These are phyloP conservation scores for Celoporthe dispersa DNA, from an alignment of 2,329 filamentous ascomycete genomes.

Conservation along the genomic window DNA sequence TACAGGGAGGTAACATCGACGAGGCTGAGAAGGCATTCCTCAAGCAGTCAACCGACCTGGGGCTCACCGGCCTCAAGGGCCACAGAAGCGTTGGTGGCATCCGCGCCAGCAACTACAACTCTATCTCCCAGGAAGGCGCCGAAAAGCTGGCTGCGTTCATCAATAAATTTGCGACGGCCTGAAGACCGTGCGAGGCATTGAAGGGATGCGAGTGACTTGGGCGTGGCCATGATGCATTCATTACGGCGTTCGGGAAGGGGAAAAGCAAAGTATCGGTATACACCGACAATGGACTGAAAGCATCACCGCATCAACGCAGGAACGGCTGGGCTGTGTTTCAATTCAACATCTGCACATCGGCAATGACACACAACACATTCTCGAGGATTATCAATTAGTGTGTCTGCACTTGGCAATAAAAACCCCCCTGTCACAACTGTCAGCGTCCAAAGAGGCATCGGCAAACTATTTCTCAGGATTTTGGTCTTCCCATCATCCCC, in stretches of 20 bases:
- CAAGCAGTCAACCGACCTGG: constrained; percentile 67
- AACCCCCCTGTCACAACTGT: not conserved
- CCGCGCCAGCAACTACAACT: constrained; percentile 87
- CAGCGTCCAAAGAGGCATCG: not conserved
- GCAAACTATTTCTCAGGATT: not conserved
- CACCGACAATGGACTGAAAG: constrained; percentile 1
- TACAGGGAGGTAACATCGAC: constrained; percentile 59
- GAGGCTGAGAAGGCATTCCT: constrained; percentile 82
- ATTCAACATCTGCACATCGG: constrained; percentile 11
- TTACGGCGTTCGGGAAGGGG: constrained; percentile 9
- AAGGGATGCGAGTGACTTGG: not conserved
- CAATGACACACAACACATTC: not conserved
- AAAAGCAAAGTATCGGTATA: not conserved
- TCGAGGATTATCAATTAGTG: not conserved
- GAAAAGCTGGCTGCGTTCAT: constrained; percentile 71
- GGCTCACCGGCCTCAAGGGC: constrained; percentile 82
- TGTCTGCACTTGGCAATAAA: not conserved
- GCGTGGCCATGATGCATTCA: constrained; percentile 4
- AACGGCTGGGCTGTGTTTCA: not conserved
- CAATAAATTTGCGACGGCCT: constrained; percentile 52
- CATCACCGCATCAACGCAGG: not conserved
- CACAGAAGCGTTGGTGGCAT: constrained; percentile 88
- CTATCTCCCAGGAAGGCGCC: constrained; percentile 69
- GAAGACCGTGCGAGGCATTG: constrained; percentile 5
- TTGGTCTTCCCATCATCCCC: not conserved